Evolutionary conservation across 257 asterid genomes (phyloP), one percentile per base, ranked within the genome.

Genomic region (Nicotiana noctiflora): DNA sequence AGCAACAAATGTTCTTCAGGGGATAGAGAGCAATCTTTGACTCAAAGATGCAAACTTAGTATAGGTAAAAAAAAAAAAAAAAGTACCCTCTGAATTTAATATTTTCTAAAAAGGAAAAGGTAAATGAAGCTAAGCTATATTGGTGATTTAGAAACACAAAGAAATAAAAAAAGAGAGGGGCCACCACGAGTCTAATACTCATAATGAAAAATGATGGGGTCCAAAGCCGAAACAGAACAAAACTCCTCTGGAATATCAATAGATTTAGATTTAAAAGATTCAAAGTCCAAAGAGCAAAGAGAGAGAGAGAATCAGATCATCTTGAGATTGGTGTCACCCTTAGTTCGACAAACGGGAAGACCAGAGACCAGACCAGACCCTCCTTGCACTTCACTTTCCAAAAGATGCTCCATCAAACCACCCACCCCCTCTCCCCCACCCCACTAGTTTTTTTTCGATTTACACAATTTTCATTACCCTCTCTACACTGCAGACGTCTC

Each of bases 331-430:
- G 91, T 80, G 94, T 75, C 56, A 37, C 66, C 62, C 82, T 85
- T 64, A 79, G 91, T 85, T 87, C 85, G 91, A 91, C 94, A 91
- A 92, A 88, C 87, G 86, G 91, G 90, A 87, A 86, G 91, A 90
- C 87, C 88, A 88, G 57, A 77, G 77, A 72, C 77, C 77, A 72
- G 77, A 46, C 77, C 78, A 72, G 60, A 72, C 78, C 78, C 37
- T 23, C 60, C 78, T 51, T 51, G 56, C 56, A 63, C 72, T 34
- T 89, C 94, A 85, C 91, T 93, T 93, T 93, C 87, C 94, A 86
- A 93, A 91, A 91, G 88, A 91, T 93, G 93, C 97, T 90, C 91
- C 81, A 68, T 79, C 83, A 49, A 46, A 17, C 55, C 65, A 23
- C 82, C 76, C 4, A 46, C 21, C 56, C 13, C 87, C 61, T 83